phyloP scores from a whole-genome alignment of 257 asterid genomes.

The Fraxinus pennsylvanica region DNA sequence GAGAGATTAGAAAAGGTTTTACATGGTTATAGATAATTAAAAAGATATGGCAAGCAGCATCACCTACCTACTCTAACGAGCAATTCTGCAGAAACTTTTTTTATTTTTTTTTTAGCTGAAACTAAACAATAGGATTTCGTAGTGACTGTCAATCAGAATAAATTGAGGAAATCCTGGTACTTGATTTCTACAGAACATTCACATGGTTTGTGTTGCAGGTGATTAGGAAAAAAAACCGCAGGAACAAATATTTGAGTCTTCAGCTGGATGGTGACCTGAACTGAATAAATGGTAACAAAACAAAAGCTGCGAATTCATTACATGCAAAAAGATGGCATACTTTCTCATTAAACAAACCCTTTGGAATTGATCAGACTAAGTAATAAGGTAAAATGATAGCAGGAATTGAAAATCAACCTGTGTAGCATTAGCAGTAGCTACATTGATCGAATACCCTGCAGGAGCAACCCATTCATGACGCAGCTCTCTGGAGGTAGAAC shows the following conservation, averaged over 20 bases:
- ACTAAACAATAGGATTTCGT: neutral
- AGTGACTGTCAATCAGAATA: neutral
- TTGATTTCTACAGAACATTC: neutral
- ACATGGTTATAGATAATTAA: neutral
- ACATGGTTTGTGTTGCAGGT: neutral
- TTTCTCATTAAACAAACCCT: constrained; percentile 5
- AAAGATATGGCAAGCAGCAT: neutral
- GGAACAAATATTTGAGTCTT: neutral
- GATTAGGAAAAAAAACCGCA: neutral
- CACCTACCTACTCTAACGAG: neutral
- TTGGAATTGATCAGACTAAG: constrained; percentile 11
- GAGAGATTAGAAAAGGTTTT: neutral
- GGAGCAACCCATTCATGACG: constrained; percentile 84
- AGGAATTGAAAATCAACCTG: constrained; percentile 50
- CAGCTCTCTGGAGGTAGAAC: constrained; percentile 73
- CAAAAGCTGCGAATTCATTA: neutral
- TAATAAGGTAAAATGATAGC: neutral
- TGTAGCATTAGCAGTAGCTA: constrained; percentile 91
- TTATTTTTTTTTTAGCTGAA: neutral
- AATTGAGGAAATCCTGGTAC: neutral
- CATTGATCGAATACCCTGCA: constrained; percentile 72
- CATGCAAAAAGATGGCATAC: neutral
- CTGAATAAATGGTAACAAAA: neutral
- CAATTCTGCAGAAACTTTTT: neutral
- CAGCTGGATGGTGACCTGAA: neutral